Conservation (phyloP, 2,329 filamentous ascomycete genomes). For the Zopfia rhizophila region DNA sequence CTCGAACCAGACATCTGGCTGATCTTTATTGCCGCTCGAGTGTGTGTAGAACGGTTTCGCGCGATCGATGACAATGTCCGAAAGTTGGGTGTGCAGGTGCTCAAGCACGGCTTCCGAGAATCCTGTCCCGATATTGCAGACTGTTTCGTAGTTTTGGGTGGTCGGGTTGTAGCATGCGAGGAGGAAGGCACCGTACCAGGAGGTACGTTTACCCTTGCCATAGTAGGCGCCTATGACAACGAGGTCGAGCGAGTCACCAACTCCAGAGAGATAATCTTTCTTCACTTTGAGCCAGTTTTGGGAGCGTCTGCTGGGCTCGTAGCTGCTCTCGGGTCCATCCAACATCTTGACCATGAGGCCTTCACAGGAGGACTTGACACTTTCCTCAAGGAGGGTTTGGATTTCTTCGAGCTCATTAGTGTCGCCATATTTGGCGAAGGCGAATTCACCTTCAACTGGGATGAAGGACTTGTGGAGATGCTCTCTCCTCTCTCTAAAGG, state of each 20-base stretch:
- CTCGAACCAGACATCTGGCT: slow-evolving; percentile 99
- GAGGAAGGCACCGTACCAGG: slow-evolving; percentile 94
- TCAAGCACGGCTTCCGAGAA: slow-evolving; percentile 96
- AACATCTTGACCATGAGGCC: slow-evolving; percentile 99
- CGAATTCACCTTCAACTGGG: slow-evolving; percentile 87
- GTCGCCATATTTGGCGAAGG: slow-evolving; percentile 87
- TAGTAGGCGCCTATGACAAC: slow-evolving; percentile 95
- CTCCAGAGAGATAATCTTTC: slow-evolving; percentile 94
- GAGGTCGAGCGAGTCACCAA: slow-evolving; percentile 95
- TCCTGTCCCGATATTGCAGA: slow-evolving; percentile 98
- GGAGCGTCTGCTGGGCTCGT: slow-evolving; percentile 94
- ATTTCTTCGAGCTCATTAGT: slow-evolving; percentile 93
- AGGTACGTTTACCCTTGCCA: slow-evolving; percentile 94
- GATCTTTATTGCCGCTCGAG: slow-evolving; percentile 84
- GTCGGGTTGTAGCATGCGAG: slow-evolving; percentile 90
- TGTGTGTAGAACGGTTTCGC: slow-evolving; percentile 96
- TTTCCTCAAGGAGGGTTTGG: slow-evolving; percentile 90
- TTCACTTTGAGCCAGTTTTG: slow-evolving; percentile 99
- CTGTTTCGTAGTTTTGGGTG: slow-evolving; percentile 87
- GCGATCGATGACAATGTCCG: slow-evolving; percentile 81
- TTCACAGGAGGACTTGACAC: slow-evolving; percentile 94
- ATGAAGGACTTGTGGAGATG: slow-evolving; percentile 78
- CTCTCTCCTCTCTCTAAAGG: slow-evolving; percentile 83
- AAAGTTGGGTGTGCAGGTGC: slow-evolving; percentile 80
- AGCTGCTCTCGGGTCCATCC: slow-evolving; percentile 89